A percentile compares a stretch with the other conserved stretches of the same genome.
These are phyloP conservation scores for Pythium monospermum DNA, from an alignment of 352 stramenopile genomes.

Conservation along the genomic window DNA sequence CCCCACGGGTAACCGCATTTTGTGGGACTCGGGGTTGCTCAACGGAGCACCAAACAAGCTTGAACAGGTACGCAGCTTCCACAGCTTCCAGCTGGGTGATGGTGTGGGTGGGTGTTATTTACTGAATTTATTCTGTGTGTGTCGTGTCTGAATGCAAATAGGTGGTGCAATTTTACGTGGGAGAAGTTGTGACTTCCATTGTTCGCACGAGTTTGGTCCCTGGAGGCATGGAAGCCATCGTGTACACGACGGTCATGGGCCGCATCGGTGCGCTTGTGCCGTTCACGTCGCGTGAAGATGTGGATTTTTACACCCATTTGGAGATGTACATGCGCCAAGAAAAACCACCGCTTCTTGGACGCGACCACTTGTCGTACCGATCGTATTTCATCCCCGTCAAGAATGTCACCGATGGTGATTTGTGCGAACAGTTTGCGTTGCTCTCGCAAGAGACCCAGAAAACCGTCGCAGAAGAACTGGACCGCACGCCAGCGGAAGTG, in stretches of 20 bases:
- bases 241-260: constrained; percentile 97
- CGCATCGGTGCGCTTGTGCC: constrained; percentile 95
- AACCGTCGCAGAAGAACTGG: constrained; percentile 94
- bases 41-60: constrained; percentile 96
- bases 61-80: constrained; percentile 68
- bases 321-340: constrained; percentile 95
- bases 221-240: constrained; percentile 94
- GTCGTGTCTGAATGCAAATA: too few species aligned
- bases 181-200: constrained; percentile 98
- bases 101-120: neutral
- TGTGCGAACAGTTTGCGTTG: constrained; percentile 95
- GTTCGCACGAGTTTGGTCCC: constrained; percentile 93
- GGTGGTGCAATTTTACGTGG: constrained; percentile 95
- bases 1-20: constrained; percentile 92
- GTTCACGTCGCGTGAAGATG: constrained; percentile 95
- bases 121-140: neutral
- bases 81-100: neutral
- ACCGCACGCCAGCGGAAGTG: constrained; percentile 95
- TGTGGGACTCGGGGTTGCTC: constrained; percentile 94
- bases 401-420: constrained; percentile 97
- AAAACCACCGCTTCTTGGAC: constrained; percentile 89
- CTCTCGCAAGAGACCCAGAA: constrained; percentile 93
- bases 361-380: constrained; percentile 96
- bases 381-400: constrained; percentile 98
- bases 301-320: constrained; percentile 98